Evolutionary conservation across 139 green algal species (phyloP), one percentile per base, ranked within the genome.

Genomic region (Microglena sp.): DNA sequence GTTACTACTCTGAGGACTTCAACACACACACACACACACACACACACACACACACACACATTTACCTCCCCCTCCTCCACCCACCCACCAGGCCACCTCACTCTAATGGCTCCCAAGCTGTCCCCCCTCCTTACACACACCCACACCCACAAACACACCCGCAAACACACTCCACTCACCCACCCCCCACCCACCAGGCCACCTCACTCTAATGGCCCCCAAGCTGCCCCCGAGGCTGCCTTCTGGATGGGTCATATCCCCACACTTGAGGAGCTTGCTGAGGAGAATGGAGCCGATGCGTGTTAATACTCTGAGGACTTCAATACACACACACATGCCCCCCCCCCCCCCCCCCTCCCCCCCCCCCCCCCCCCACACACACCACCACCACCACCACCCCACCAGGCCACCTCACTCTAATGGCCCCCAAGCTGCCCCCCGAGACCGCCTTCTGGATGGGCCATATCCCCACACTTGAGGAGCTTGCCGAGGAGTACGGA

Each of bases 381-480:
- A n/a, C n/a, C n/a, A n/a, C n/a, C n/a, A n/a, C n/a, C n/a, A n/a
- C n/a, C n/a, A n/a, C 59, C 43, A 6, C 0, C 27, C 2, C 15
- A 36, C 4, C 54, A 76, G 69, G 62, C 55, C 35, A 66, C 30
- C 57, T 55, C 33, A 76, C 64, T 36, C 70, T 77, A 27, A 32
- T 80, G 11, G 60, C 50, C 0, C 74, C 74, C 18, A 69, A 64
- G 33, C 55, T 75, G 32, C 61, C 62, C 11, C 46, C 66, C 36
- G 66, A 77, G 44, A 33, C 54, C 4, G 59, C 58, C 2, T 73
- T 69, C 60, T 81, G 74, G 74, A 57, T 72, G 58, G 74, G 74
- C n/a, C 15, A 29, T 11, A 35, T 68, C 21, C 70, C 70, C 55
- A 54, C 69, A 2, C 62, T 75, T 30, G 70, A 76, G 15, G 28